Evolutionary conservation across 352 stramenopile genomes (phyloP), one percentile per base, ranked within the genome.

Genomic region (Phytopythium chamaehyphon): DNA sequence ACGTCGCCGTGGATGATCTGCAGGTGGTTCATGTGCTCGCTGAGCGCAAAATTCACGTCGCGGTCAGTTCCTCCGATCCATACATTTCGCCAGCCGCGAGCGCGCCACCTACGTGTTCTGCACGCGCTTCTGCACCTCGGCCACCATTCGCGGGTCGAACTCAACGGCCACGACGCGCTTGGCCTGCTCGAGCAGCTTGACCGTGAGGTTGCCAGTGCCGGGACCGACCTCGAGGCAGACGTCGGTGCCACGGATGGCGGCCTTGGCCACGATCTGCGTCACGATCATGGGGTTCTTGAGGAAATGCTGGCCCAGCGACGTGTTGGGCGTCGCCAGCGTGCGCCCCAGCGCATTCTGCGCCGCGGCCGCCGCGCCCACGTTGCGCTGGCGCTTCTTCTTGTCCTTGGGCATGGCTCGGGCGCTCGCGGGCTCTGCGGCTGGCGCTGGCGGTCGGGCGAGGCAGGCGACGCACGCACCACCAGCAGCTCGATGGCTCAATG

Each of bases 1-100:
- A 98, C 96, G 73, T 99, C 97, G 11, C 96, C 97, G 62, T 99
- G 96, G 63, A 99, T 98, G 23, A 99, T 95, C 70, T 98, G 85
- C 47, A 99, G 71, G 71, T 98, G 97, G 44, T 90, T 80, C 47
- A 90, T 76, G 62, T 93, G 81, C 52, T 97, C 89, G 0, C 83
- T 92, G 33, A 16, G 39, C 51, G 16, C 38, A 22, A 22, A 60
- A 19, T 6, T 19, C 43, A n/a, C 6, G 8, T 36, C 2, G 38
- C n/a, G 51, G 21, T 26, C 15, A 23, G 42, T 31, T 21, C 18
- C 11, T 24, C 3, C 6, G 11, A n/a, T n/a, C n/a, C n/a, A n/a
- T n/a, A n/a, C n/a, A n/a, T n/a, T n/a, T n/a, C n/a, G n/a, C n/a
- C n/a, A n/a, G n/a, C n/a, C n/a, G n/a, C n/a, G n/a, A 42, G 19